These are phyloP conservation scores for Rhizophagus sp. DNA, from an alignment of 192 early-diverging fungal genomes.

Conservation along the genomic window DNA sequence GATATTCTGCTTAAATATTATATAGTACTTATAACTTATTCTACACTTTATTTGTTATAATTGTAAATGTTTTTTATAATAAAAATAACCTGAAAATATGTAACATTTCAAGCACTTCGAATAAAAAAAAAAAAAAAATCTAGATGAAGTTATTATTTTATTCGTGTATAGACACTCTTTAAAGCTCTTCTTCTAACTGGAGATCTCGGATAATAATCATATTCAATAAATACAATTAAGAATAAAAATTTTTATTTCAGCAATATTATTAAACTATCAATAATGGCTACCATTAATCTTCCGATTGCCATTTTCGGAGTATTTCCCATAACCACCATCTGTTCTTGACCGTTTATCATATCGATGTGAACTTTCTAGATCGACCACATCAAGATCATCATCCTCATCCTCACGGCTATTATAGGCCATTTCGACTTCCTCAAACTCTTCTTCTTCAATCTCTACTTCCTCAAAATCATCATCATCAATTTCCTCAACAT, in stretches of 20 bases:
- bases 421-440: not conserved
- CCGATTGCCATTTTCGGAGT: not conserved
- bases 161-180: not conserved
- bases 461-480: constrained; percentile 8
- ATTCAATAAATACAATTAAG: not conserved
- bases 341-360: constrained; percentile 5
- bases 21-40: not conserved
- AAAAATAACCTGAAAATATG: too few relatives aligned
- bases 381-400: constrained; percentile 12
- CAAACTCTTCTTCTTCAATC: not conserved
- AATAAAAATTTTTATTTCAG: not conserved
- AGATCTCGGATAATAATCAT: not conserved
- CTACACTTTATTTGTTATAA: not conserved
- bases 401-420: constrained; percentile 20
- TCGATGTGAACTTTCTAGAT: constrained; percentile 4
- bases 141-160: not conserved
- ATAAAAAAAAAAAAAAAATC: too few relatives aligned
- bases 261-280: not conserved
- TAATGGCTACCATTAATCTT: not conserved
- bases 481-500: constrained; percentile 34
- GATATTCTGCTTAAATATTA: not conserved
- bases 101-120: too few relatives aligned
- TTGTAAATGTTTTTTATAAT: too few relatives aligned
- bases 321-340: not conserved
- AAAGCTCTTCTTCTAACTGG: not conserved